Evolutionary conservation across 2,329 filamentous ascomycete genomes (phyloP), one percentile per base, ranked within the genome.

Genomic region (Phyllosticta paracitricarpa): DNA sequence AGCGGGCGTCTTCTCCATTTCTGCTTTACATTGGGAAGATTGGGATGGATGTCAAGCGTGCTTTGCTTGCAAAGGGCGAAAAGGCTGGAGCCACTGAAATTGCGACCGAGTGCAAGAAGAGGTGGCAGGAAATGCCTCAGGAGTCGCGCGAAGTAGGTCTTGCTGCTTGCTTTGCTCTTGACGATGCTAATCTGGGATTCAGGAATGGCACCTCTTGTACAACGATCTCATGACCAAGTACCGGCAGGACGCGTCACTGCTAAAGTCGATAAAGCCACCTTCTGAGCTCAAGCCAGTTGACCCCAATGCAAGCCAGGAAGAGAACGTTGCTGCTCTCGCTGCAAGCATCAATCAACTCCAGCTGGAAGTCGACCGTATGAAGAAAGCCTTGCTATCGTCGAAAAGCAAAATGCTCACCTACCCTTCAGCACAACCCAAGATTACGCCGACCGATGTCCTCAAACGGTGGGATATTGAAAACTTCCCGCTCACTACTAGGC

Each of bases 191-290:
- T 10, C 6, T 54, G 56, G 54, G 35, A n/a, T 33, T 0, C 57
- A 73, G 72, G 74, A 75, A 73, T 76, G 73, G 73, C 73, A 74
- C 53, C 70, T 72, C 64, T 67, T 73, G 28, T 75, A 75, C 64
- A 71, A 71, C 52, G 73, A 74, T 25, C 70, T 75, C 9, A 70
- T 75, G n/a, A 72, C 73, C 14, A 65, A 67, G 35, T 75, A 75
- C 61, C 72, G 72, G 28, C 72, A 75, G 30, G 72, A 75, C 40
- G 69, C 74, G 56, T 70, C 71, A 1, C 67, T 73, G 58, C 70
- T 71, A 17, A 72, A 63, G 63, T 68, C 70, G 7, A 72, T 72
- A 28, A 62, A 62, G 52, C 19, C 55, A 17, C 54, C 54, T 19
- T 55, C 59, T 33, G 60, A 62, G 63, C 71, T 69, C 57, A 72